Evolutionary conservation across 306 rosid species (phyloP).

Genomic region (Prunus mira): DNA sequence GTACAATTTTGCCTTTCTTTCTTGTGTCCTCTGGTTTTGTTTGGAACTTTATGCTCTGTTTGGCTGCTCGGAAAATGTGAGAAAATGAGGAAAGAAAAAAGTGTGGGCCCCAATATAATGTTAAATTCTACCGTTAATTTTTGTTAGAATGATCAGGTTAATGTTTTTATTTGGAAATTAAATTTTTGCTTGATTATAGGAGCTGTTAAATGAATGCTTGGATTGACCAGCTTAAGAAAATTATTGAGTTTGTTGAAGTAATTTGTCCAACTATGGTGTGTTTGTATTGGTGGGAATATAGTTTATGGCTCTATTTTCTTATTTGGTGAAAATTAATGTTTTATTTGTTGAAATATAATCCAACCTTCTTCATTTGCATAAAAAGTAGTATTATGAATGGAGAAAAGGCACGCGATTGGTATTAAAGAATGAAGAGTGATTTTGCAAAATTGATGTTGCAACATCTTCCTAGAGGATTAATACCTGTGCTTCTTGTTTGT

Average conservation of each 20-base stretch:
- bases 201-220: neutral
- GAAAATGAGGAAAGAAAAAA: neutral
- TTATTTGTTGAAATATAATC: neutral
- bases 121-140: neutral
- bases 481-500: neutral
- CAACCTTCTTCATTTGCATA: neutral
- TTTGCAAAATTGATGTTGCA: neutral
- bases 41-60: neutral
- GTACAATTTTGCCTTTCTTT: slow-evolving; percentile 26
- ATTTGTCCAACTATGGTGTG: neutral
- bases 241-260: neutral
- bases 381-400: neutral
- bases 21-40: neutral
- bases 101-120: neutral
- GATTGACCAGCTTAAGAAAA: neutral
- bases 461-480: neutral
- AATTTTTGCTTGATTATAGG: neutral
- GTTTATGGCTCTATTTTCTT: neutral
- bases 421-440: neutral
- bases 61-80: neutral
- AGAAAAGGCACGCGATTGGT: neutral
- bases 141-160: neutral
- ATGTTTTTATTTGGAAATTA: neutral
- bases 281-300: neutral
- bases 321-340: neutral